Evolutionary conservation across 2,329 filamentous ascomycete genomes (phyloP).

Genomic region (Plenodomus lindquistii): DNA sequence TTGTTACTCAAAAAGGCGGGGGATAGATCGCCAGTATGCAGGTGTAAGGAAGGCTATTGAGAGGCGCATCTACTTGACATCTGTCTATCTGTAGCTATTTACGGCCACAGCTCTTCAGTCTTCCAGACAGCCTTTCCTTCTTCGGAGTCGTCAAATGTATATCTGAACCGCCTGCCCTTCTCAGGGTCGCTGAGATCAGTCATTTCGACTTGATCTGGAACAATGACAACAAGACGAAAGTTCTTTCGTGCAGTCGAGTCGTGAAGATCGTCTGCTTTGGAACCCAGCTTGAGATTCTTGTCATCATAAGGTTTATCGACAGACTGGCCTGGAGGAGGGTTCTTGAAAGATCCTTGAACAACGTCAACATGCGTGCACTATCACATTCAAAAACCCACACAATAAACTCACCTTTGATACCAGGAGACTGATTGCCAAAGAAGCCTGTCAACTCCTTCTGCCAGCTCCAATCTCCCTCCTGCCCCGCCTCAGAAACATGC

Average conservation of each 20-base stretch:
- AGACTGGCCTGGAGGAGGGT: conserved; percentile 55
- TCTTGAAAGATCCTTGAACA: conserved; percentile 64
- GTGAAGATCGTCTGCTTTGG: conserved; percentile 70
- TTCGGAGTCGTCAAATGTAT: conserved; percentile 59
- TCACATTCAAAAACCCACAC: not conserved
- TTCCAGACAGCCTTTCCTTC: conserved; percentile 60
- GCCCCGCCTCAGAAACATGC: conserved; percentile 47
- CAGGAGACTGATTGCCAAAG: conserved; percentile 85
- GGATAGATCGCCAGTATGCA: too few relatives aligned
- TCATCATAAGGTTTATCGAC: conserved; percentile 52
- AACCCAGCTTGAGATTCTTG: conserved; percentile 54
- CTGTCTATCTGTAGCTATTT: conserved; percentile 1
- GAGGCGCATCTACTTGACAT: too few relatives aligned
- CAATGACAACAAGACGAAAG: conserved; percentile 86
- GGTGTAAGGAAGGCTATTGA: too few relatives aligned
- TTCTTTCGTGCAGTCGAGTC: conserved; percentile 73
- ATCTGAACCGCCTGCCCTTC: conserved; percentile 67
- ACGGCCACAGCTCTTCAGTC: conserved; percentile 48
- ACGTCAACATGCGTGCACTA: conserved; percentile 1
- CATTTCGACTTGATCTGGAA: conserved; percentile 75
- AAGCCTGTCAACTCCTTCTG: conserved; percentile 77
- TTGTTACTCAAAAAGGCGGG: not conserved
- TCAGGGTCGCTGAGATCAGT: conserved; percentile 71
- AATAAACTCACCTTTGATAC: conserved; percentile 66
- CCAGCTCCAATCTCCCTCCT: conserved; percentile 71